These are phyloP conservation scores for Starmera caribaea DNA, from an alignment of 805 yeast species.

Conservation along the genomic window DNA sequence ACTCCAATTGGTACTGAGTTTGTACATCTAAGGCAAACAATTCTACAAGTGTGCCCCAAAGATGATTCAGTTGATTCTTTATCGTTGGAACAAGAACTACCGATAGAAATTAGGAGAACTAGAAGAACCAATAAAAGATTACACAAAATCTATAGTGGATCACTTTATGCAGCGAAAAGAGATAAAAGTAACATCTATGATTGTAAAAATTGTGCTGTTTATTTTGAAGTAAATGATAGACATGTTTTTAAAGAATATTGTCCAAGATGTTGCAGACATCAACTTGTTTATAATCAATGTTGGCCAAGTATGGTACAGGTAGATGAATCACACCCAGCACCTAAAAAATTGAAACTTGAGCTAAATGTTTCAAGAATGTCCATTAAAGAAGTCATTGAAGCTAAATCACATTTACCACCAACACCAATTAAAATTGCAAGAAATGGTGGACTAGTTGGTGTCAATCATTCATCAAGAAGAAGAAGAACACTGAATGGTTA, in stretches of 20 bases:
- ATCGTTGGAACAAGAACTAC: neutral
- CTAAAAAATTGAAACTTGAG: slow-evolving; percentile 3
- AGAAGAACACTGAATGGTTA: too few species aligned
- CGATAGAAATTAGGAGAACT: neutral
- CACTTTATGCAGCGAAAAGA: slow-evolving; percentile 6
- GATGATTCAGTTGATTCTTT: slow-evolving; percentile 11
- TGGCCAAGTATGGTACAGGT: slow-evolving; percentile 17
- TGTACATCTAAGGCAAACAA: neutral
- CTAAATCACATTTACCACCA: neutral
- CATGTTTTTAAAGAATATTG: slow-evolving; percentile 12
- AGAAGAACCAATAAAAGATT: slow-evolving; percentile 10
- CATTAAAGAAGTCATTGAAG: slow-evolving; percentile 3
- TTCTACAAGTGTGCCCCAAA: slow-evolving; percentile 1
- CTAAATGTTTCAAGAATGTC: slow-evolving; percentile 1
- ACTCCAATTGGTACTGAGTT: neutral
- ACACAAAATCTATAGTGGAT: slow-evolving; percentile 13
- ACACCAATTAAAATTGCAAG: neutral
- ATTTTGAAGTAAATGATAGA: slow-evolving; percentile 7
- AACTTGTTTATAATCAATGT: slow-evolving; percentile 12
- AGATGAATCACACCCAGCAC: neutral
- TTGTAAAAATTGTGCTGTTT: slow-evolving; percentile 21
- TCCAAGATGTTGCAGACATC: slow-evolving; percentile 20
- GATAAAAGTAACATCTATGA: slow-evolving; percentile 11
- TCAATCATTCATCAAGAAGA: too few species aligned
- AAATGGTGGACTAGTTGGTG: slow-evolving; percentile 2